Conservation (phyloP, 768 basidiomycete species). For the button mushroom (Agaricus bisporus) region DNA sequence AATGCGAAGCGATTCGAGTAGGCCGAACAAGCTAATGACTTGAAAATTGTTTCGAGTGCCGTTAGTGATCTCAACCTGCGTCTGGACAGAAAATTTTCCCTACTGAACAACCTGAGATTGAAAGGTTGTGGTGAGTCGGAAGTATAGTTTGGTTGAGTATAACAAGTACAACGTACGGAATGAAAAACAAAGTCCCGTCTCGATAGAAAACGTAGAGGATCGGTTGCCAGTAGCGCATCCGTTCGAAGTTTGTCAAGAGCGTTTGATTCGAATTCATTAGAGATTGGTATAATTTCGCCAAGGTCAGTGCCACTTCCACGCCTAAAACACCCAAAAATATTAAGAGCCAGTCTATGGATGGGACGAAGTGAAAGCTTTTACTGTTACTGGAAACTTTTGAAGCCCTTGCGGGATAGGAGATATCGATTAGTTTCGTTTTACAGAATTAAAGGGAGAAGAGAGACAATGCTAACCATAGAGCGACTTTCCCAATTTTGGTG, state of each 20-base stretch:
- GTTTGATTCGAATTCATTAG: background rate
- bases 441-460: too few species aligned
- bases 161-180: background rate
- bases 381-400: constrained; percentile 1
- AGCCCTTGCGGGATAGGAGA: background rate
- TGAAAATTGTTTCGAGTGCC: background rate
- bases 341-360: background rate
- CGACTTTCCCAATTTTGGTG: background rate
- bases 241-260: background rate
- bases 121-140: background rate
- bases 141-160: background rate
- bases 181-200: constrained; percentile 5
- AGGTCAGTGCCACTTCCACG: constrained; percentile 1
- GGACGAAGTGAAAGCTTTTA: background rate
- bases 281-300: constrained; percentile 1
- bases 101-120: background rate
- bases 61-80: background rate
- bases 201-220: constrained; percentile 6
- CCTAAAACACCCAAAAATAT: background rate
- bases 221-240: background rate
- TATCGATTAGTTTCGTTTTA: background rate
- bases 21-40: background rate
- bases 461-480: background rate
- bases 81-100: background rate
- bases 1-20: background rate